Base-by-base conservation (phyloP, 106 monocot species). In the Acorus calamus region DNA sequence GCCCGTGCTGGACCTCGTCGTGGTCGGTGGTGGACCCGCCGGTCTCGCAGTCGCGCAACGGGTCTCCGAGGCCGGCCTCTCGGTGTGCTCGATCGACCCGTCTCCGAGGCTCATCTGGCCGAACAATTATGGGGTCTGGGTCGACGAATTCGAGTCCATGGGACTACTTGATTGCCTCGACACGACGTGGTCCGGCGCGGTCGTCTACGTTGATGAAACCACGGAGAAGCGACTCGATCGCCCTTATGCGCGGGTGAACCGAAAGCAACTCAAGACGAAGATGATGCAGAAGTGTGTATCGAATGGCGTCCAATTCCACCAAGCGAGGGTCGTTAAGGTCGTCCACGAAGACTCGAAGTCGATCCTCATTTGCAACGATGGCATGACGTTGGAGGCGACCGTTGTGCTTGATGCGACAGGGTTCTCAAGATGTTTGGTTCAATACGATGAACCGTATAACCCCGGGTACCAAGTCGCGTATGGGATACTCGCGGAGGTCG, bases 381-480 rank as follows among this genome's bases (percentile, higher is more conserved):
- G 92, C 0, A 60, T 76, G 4, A 71, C 71, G 43, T 66, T 98
- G 11, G 69, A 83, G 59, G 83, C 98, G 6, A 71, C 65, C 8
- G 74, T 98, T 7, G 92, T 98, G 55, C 83, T 98, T 11, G 98
- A 98, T 59, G 98, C 98, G 11, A 92, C 98, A 8, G 92, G 98
- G 3, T 98, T 98, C 66, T 92, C 98, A 0, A 71, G 85, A 12
- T 92, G 78, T 58, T 76, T 92, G 55, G 83, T 98, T 28, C 83
- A 80, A 67, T 98, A 98, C 47, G 83, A 88, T 55, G 81, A 88
- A 77, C 92, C 79, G 2, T 92, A 88, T 66, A 86, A 92, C 64
- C 98, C 91, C 4, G 92, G 98, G 7, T 98, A 98, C 75, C 98
- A 98, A 64, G 88, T 98, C 7, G 98, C 98, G 5, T 92, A 98